Conservation (phyloP, 148 eudicot genomes). For the Bassia scoparia region DNA sequence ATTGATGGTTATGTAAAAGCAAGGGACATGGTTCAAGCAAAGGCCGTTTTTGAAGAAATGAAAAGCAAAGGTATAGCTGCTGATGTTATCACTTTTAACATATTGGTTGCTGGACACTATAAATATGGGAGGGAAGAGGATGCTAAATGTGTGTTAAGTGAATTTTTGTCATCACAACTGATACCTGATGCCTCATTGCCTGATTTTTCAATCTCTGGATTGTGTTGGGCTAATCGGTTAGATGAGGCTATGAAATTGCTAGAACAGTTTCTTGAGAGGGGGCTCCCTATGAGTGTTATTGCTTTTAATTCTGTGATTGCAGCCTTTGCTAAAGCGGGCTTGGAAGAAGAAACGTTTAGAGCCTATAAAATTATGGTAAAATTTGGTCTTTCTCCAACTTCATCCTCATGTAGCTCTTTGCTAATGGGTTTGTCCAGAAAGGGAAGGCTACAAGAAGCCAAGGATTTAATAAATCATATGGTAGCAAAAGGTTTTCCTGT, state of each 20-base stretch:
- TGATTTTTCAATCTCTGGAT: conserved; percentile 62
- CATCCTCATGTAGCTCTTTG: conserved; percentile 71
- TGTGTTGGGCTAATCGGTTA: conserved; percentile 76
- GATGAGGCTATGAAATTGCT: conserved; percentile 60
- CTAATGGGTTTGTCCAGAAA: conserved; percentile 57
- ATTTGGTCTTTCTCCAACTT: conserved; percentile 61
- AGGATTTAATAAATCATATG: conserved; percentile 60
- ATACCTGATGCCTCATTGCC: conserved; percentile 53
- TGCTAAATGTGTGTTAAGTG: conserved; percentile 47
- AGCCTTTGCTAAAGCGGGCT: conserved; percentile 65
- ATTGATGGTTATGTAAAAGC: conserved; percentile 87
- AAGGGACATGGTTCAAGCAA: conserved; percentile 59
- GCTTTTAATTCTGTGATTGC: conserved; percentile 82
- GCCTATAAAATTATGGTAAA: conserved; percentile 57
- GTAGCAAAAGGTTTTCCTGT: conserved; percentile 55
- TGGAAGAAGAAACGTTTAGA: conserved; percentile 57
- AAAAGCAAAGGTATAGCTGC: conserved; percentile 51
- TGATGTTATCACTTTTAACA: conserved; percentile 79
- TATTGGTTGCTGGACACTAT: conserved; percentile 62
- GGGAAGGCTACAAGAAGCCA: conserved; percentile 66
- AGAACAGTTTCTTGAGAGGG: conserved; percentile 63
- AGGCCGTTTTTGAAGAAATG: conserved; percentile 67
- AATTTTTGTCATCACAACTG: conserved; percentile 43
- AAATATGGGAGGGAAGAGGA: conserved; percentile 70
- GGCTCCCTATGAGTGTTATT: conserved; percentile 51